Percentiles rank a stretch among this genome's conserved stretches.
Conservation (phyloP, 108 stramenopile genomes). For the Stephanodiscus minutulus region DNA sequence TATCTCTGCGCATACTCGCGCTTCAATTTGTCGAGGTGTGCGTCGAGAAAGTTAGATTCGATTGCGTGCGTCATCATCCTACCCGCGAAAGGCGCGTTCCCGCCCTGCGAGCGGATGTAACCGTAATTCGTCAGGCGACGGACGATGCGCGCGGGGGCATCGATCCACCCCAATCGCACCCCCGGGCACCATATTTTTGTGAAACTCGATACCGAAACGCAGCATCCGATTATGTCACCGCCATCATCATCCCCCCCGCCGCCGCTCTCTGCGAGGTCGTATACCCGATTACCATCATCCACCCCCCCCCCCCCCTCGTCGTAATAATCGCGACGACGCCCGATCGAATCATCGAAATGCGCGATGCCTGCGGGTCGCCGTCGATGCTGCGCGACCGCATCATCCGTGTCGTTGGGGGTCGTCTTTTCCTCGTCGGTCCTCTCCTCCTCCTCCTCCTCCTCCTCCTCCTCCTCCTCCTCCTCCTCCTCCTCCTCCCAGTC, state of each 20-base stretch:
- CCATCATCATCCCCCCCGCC: background rate
- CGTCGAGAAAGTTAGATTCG: slow-evolving; percentile 43
- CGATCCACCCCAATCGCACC: slow-evolving; percentile 71
- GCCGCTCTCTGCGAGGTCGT: too few relatives aligned
- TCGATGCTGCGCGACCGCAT: too few relatives aligned
- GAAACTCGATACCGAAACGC: slow-evolving; percentile 72
- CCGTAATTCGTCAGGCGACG: slow-evolving; percentile 47
- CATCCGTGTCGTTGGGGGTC: too few relatives aligned
- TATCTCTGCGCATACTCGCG: slow-evolving; percentile 50
- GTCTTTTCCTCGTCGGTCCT: too few relatives aligned
- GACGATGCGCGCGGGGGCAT: slow-evolving; percentile 57
- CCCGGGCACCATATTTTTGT: slow-evolving; percentile 79
- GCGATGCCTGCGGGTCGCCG: slow-evolving; percentile 62
- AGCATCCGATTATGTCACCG: slow-evolving; percentile 45
- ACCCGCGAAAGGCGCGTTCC: slow-evolving; percentile 65
- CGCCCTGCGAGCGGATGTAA: slow-evolving; percentile 72
- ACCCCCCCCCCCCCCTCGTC: too few relatives aligned
- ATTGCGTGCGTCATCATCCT: slow-evolving; percentile 53
- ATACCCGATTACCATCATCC: too few relatives aligned
- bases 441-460: too few relatives aligned
- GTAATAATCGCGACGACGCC: background rate
- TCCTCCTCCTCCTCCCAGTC: slow-evolving; percentile 49
- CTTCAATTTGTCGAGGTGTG: slow-evolving; percentile 49
- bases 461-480: too few relatives aligned
- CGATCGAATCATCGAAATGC: slow-evolving; percentile 32